These are phyloP conservation scores for Poterioochromonas sp. DNA, from an alignment of 352 stramenopile species.

Conservation along the genomic window DNA sequence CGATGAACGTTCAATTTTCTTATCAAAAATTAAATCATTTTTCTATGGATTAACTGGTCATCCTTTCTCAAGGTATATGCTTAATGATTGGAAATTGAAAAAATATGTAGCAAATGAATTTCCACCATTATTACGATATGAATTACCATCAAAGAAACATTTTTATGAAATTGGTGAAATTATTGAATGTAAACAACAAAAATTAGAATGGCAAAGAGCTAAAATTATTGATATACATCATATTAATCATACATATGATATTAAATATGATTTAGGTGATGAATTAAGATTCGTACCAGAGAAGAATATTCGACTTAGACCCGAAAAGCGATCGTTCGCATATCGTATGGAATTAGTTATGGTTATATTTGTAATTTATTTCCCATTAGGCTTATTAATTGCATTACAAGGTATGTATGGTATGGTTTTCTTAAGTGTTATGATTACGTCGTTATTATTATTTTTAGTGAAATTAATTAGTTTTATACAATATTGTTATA, in stretches of 20 bases:
- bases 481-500: background rate
- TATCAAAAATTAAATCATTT: slow-evolving; percentile 22
- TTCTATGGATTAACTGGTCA: background rate
- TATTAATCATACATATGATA: slow-evolving; percentile 28
- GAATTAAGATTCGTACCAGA: slow-evolving; percentile 3
- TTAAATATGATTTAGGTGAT: slow-evolving; percentile 29
- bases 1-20: slow-evolving; percentile 14
- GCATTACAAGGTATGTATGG: background rate
- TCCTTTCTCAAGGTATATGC: background rate
- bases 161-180: slow-evolving; percentile 30
- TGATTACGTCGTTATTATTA: background rate
- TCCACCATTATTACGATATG: background rate
- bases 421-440: background rate
- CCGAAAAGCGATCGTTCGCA: background rate
- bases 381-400: slow-evolving; percentile 17
- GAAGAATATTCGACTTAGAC: background rate
- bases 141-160: slow-evolving; percentile 12
- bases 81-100: slow-evolving; percentile 23
- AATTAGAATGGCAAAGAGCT: background rate
- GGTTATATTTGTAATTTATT: background rate
- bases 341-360: slow-evolving; percentile 17
- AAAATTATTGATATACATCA: slow-evolving; percentile 21
- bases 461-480: slow-evolving; percentile 2
- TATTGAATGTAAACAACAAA: slow-evolving; percentile 32
- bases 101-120: slow-evolving; percentile 6